Conservation (phyloP, 495 filamentous ascomycete genomes). For the Aspergillus cristatus region DNA sequence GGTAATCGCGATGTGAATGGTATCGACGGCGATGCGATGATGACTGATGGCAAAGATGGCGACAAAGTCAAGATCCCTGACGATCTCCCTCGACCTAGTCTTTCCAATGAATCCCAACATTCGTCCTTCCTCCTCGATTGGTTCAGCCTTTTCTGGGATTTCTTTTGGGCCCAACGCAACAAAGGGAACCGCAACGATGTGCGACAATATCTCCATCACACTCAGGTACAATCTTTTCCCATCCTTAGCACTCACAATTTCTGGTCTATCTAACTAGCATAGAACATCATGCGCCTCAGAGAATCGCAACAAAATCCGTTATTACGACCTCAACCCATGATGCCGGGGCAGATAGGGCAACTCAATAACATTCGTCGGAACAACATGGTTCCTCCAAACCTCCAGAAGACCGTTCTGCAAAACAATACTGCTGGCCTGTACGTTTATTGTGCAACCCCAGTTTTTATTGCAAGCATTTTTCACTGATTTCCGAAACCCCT, state of each 20-base stretch:
- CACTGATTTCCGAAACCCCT: not conserved
- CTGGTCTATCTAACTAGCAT: slow-evolving; percentile 11
- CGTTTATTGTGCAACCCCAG: slow-evolving; percentile 8
- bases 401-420: slow-evolving; percentile 66
- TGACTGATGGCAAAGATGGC: slow-evolving; percentile 71
- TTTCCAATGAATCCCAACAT: slow-evolving; percentile 52
- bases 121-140: slow-evolving; percentile 85
- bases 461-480: slow-evolving; percentile 2
- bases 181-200: slow-evolving; percentile 47
- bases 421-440: slow-evolving; percentile 51
- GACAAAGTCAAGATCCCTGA: slow-evolving; percentile 62
- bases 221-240: slow-evolving; percentile 56
- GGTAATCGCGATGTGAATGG: slow-evolving; percentile 59
- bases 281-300: slow-evolving; percentile 34
- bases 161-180: slow-evolving; percentile 68
- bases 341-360: slow-evolving; percentile 56
- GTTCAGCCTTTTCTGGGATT: slow-evolving; percentile 96
- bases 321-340: slow-evolving; percentile 59
- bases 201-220: slow-evolving; percentile 65
- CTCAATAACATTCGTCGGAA: slow-evolving; percentile 39
- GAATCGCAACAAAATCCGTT: slow-evolving; percentile 55
- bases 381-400: slow-evolving; percentile 37
- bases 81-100: slow-evolving; percentile 67
- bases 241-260: slow-evolving; percentile 1
- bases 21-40: slow-evolving; percentile 70